phyloP scores from a whole-genome alignment of 306 rosid species.

The Phaseolus lunatus region DNA sequence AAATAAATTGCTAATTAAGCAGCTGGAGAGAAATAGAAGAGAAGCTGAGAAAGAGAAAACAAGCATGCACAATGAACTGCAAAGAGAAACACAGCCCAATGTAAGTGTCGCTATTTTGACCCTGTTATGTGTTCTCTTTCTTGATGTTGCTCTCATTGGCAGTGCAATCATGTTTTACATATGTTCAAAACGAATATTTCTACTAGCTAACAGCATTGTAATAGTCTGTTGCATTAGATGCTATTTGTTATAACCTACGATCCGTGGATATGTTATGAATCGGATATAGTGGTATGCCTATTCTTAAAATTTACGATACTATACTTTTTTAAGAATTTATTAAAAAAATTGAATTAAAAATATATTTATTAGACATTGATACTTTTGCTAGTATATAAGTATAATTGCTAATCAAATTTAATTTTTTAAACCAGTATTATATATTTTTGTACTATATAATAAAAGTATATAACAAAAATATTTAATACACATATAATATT shows the following conservation, averaged over 20 bases:
- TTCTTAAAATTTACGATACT: no score
- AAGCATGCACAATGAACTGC: slow-evolving; percentile 56
- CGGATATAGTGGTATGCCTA: no score
- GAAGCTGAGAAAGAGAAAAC: slow-evolving; percentile 74
- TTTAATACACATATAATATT: no score
- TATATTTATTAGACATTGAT: no score
- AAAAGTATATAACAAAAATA: no score
- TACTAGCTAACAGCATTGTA: slow-evolving; percentile 2
- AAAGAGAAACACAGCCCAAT: slow-evolving; percentile 56
- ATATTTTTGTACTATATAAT: no score
- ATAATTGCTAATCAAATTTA: no score
- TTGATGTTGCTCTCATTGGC: slow-evolving; percentile 9
- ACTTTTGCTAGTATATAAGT: no score
- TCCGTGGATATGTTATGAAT: no score
- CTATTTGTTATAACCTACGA: background rate
- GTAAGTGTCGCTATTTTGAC: slow-evolving; percentile 56
- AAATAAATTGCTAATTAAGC: slow-evolving; percentile 72
- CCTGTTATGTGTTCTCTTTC: slow-evolving; percentile 3
- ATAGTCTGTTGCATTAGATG: background rate
- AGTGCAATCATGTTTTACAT: slow-evolving; percentile 3
- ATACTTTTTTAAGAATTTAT: no score
- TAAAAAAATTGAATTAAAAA: no score
- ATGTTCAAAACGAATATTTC: slow-evolving; percentile 18
- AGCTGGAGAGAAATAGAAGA: slow-evolving; percentile 71
- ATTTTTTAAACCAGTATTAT: no score